Conservation (phyloP, 305 asterid species). For the Petunia hybrid region DNA sequence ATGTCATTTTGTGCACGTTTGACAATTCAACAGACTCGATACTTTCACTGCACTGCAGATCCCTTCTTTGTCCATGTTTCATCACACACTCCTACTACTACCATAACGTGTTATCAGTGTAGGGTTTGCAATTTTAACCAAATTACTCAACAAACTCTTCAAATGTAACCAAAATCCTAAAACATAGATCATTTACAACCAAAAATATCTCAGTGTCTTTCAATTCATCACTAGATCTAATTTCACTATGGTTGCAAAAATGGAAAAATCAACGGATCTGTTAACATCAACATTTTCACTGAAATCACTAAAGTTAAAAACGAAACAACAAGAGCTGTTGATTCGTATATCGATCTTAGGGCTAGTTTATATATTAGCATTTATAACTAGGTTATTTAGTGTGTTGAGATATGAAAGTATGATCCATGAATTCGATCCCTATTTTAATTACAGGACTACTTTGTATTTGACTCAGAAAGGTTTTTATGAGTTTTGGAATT, state of each 20-base stretch:
- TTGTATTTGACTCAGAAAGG: constrained; percentile 82
- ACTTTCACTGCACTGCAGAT: constrained; percentile 15
- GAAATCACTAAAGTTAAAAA: constrained; percentile 77
- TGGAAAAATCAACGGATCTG: constrained; percentile 65
- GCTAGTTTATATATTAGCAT: constrained; percentile 81
- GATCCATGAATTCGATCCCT: constrained; percentile 99
- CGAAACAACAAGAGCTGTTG: constrained; percentile 95
- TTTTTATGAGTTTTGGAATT: constrained; percentile 95
- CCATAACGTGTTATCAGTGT: not conserved
- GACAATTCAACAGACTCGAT: constrained; percentile 10
- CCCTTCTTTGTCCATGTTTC: constrained; percentile 9
- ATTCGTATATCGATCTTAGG: constrained; percentile 82
- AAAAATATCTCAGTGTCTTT: not conserved
- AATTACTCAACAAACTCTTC: not conserved
- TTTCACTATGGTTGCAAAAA: constrained; percentile 36
- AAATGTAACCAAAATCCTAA: constrained; percentile 20
- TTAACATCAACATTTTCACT: constrained; percentile 56
- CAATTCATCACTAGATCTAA: constrained; percentile 25
- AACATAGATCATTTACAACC: not conserved
- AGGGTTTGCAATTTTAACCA: constrained; percentile 24
- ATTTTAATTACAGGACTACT: constrained; percentile 97
- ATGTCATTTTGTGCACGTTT: not conserved
- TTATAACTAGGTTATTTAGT: constrained; percentile 87
- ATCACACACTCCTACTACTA: not conserved
- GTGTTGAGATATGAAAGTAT: constrained; percentile 96